A percentile compares a stretch with the other conserved stretches of the same genome.
Evolutionary conservation across 352 stramenopile genomes (phyloP).

Genomic region (Thraustochytrium sp.): DNA sequence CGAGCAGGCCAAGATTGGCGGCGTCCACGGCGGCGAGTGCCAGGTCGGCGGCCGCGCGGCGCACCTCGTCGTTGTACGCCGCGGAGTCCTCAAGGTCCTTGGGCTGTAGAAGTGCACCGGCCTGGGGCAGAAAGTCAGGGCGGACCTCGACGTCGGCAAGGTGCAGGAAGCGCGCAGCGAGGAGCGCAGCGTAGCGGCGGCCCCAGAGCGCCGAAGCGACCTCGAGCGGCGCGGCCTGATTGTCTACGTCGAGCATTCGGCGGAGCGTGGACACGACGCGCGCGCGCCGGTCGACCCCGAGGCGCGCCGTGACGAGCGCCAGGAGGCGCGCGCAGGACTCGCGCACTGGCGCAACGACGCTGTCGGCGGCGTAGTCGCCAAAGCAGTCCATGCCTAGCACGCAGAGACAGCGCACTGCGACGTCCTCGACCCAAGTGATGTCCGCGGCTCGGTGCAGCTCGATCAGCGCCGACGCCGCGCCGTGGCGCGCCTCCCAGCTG

Average conservation of each 20-base stretch:
- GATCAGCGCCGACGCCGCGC: neutral
- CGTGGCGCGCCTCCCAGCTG: constrained; percentile 34
- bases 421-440: constrained; percentile 41
- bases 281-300: neutral
- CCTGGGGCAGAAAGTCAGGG: too few species aligned
- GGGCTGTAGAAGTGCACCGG: too few species aligned
- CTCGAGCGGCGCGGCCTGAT: neutral
- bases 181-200: neutral
- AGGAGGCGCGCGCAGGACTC: constrained; percentile 52
- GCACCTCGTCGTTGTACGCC: constrained; percentile 38
- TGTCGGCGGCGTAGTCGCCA: constrained; percentile 51
- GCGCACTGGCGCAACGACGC: constrained; percentile 51
- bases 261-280: neutral
- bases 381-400: constrained; percentile 53
- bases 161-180: constrained; percentile 1
- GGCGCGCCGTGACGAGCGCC: constrained; percentile 29
- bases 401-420: constrained; percentile 49
- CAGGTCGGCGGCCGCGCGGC: constrained; percentile 16
- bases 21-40: neutral
- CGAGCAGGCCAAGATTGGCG: too few species aligned
- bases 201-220: neutral
- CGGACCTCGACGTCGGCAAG: neutral
- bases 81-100: constrained; percentile 1
- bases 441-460: neutral
- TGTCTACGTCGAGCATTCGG: neutral